phyloP scores from a whole-genome alignment of 352 stramenopile species.

The Plasmopara muralis region DNA sequence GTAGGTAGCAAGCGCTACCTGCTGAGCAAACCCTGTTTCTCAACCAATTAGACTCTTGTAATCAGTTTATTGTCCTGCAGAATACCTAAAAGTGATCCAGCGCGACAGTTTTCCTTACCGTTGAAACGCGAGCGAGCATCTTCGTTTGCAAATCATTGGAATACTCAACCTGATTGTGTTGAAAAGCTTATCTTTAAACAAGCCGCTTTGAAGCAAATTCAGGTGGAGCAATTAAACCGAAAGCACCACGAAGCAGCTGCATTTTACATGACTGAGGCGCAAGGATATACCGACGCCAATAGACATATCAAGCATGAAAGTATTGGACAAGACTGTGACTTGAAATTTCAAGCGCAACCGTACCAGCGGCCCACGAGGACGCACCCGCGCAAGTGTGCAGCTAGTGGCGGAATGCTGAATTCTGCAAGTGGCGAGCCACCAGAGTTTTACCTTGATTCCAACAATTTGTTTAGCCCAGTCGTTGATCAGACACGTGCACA shows the following conservation, averaged over 20 bases:
- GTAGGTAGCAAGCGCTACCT: constrained; percentile 20
- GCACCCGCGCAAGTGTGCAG: constrained; percentile 11
- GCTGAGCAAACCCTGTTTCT: constrained; percentile 1
- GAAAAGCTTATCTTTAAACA: constrained; percentile 48
- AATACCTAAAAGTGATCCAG: constrained; percentile 12
- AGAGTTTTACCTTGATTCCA: constrained; percentile 14
- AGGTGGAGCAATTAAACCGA: constrained; percentile 10
- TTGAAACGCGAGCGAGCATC: constrained; percentile 18
- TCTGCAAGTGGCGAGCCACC: constrained; percentile 6
- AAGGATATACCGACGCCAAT: constrained; percentile 14
- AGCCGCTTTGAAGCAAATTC: constrained; percentile 41
- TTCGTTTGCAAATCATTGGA: constrained; percentile 20
- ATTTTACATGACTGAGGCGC: constrained; percentile 1
- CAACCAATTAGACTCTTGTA: not conserved
- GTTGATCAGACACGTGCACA: constrained; percentile 5
- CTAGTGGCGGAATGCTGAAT: constrained; percentile 7
- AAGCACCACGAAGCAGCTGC: constrained; percentile 6
- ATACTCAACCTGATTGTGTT: constrained; percentile 6
- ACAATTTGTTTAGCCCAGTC: constrained; percentile 25
- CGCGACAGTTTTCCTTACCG: constrained; percentile 2
- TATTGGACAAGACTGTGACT: constrained; percentile 2
- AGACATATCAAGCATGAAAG: constrained; percentile 9
- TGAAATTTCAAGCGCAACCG: constrained; percentile 5
- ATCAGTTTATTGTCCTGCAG: constrained; percentile 4
- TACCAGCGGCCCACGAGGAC: constrained; percentile 14